Conservation (phyloP, 2,329 filamentous ascomycete species). For the Neopestalotiopsis rosae region DNA sequence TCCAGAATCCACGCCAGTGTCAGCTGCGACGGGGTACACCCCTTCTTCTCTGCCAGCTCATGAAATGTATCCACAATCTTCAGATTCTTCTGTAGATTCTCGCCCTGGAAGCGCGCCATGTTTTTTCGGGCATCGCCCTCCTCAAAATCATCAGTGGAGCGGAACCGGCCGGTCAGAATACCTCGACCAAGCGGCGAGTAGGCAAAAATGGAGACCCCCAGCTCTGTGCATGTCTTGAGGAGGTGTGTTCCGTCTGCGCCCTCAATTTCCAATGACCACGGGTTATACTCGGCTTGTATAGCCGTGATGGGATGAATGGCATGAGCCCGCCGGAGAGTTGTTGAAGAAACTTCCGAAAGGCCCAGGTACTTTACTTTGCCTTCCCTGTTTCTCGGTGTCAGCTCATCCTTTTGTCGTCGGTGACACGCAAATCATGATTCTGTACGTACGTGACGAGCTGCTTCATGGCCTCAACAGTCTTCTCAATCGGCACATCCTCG, state of each 20-base stretch:
- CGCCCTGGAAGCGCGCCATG: constrained; percentile 55
- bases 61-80: constrained; percentile 56
- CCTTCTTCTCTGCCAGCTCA: constrained; percentile 57
- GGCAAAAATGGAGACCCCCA: constrained; percentile 61
- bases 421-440: too few relatives aligned
- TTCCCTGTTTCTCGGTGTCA: constrained; percentile 33
- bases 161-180: constrained; percentile 57
- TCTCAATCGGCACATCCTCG: constrained; percentile 49
- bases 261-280: constrained; percentile 54
- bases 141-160: constrained; percentile 50
- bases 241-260: constrained; percentile 48
- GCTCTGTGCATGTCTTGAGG: constrained; percentile 59
- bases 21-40: constrained; percentile 60
- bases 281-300: constrained; percentile 59
- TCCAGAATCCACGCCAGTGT: constrained; percentile 68
- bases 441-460: constrained; percentile 41
- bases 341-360: constrained; percentile 62
- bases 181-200: constrained; percentile 67
- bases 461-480: constrained; percentile 54
- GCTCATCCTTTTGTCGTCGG: neutral
- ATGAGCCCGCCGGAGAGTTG: constrained; percentile 59
- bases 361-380: constrained; percentile 65
- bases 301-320: constrained; percentile 54
- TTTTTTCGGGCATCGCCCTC: constrained; percentile 51
- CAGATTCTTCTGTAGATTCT: constrained; percentile 62